Percentiles rank a stretch among this genome's conserved stretches.
phyloP scores from a whole-genome alignment of 2,329 filamentous ascomycete genomes.

The Nemania diffusa region DNA sequence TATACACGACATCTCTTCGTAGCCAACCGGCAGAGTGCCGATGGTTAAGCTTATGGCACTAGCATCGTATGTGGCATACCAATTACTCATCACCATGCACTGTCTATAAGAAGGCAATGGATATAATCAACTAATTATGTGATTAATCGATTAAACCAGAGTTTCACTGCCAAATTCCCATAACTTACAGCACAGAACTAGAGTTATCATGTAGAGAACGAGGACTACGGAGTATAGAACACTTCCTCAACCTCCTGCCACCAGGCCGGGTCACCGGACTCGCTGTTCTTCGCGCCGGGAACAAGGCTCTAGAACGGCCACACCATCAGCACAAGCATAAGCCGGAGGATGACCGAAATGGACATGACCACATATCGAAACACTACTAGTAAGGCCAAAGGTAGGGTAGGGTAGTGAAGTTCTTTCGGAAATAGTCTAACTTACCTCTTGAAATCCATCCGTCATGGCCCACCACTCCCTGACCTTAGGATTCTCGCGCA shows the following conservation, averaged over 20 bases:
- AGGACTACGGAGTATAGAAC: conserved; percentile 65
- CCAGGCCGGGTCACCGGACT: conserved; percentile 70
- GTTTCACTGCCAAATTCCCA: neutral
- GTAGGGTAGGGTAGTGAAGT: neutral
- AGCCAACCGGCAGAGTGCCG: neutral
- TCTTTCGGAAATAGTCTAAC: neutral
- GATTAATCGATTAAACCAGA: conserved; percentile 1
- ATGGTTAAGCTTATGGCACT: neutral
- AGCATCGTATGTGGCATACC: neutral
- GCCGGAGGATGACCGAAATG: neutral
- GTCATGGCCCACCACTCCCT: conserved; percentile 86
- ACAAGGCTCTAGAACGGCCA: conserved; percentile 55
- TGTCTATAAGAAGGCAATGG: neutral
- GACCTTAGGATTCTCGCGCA: conserved; percentile 77
- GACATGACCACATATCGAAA: neutral
- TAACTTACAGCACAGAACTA: neutral
- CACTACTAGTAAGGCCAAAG: neutral
- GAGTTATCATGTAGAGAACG: neutral
- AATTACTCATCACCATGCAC: neutral
- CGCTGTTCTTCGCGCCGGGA: conserved; percentile 67
- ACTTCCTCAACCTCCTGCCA: conserved; percentile 77
- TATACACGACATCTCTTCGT: neutral
- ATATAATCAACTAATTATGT: neutral
- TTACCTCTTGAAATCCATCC: conserved; percentile 75
- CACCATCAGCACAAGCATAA: conserved; percentile 16